These are phyloP conservation scores for Euphorbia schlechtendalii DNA, from an alignment of 441 rosid species.

Conservation along the genomic window DNA sequence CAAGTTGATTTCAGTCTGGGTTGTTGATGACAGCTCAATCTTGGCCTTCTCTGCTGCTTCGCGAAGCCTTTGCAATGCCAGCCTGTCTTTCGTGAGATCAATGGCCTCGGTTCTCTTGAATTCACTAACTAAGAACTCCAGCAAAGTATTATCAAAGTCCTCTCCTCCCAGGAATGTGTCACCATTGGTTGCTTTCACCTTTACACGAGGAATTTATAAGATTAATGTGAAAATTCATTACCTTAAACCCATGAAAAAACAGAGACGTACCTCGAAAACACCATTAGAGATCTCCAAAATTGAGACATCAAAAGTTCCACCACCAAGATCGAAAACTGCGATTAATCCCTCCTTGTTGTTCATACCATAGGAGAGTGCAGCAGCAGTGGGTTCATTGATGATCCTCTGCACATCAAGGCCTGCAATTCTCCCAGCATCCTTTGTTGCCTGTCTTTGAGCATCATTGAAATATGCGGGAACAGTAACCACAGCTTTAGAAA, in stretches of 20 bases:
- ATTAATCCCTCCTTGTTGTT: constrained; percentile 88
- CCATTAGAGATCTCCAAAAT: constrained; percentile 87
- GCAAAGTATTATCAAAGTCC: constrained; percentile 78
- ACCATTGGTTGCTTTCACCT: constrained; percentile 98
- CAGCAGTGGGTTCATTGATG: constrained; percentile 91
- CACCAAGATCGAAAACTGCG: constrained; percentile 91
- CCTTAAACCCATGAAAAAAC: too few species aligned
- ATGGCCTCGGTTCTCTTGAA: constrained; percentile 68
- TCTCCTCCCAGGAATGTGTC: constrained; percentile 98
- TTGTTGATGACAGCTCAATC: constrained; percentile 85
- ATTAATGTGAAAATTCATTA: not conserved
- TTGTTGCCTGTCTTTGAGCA: constrained; percentile 91
- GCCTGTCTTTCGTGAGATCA: constrained; percentile 73
- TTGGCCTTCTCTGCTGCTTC: constrained; percentile 99
- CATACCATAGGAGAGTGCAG: constrained; percentile 92
- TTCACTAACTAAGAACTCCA: constrained; percentile 76
- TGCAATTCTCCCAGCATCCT: constrained; percentile 86
- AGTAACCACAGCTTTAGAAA: constrained; percentile 67
- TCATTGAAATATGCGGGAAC: constrained; percentile 92
- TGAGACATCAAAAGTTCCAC: constrained; percentile 87
- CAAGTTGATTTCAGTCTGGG: constrained; percentile 86
- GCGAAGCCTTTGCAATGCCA: constrained; percentile 89
- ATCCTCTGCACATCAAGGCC: constrained; percentile 87
- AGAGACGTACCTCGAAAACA: constrained; percentile 64
- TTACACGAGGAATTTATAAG: not conserved